Percentiles rank a stretch among this genome's conserved stretches.
phyloP scores from a whole-genome alignment of 202 grass and related monocot species.

The Sporobolus alterniflorus region DNA sequence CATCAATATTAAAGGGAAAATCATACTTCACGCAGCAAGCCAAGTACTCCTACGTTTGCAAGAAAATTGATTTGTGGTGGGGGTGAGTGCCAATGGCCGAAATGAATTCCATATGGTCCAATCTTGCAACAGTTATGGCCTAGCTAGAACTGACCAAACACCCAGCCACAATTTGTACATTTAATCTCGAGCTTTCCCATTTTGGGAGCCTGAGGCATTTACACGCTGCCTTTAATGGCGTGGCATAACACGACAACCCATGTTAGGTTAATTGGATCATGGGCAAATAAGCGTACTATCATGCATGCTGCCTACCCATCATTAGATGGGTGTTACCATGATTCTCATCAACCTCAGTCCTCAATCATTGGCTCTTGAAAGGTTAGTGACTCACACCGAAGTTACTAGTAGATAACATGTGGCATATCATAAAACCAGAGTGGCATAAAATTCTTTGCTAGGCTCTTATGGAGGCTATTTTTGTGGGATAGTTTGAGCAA shows the following conservation, averaged over 20 bases:
- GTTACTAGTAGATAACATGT: too few relatives aligned
- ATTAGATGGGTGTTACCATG: too few relatives aligned
- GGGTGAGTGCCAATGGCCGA: constrained; percentile 26
- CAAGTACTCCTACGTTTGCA: constrained; percentile 41
- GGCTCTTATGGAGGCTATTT: too few relatives aligned
- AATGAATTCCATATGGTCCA: constrained; percentile 3
- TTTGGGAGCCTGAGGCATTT: constrained; percentile 18
- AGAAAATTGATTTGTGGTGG: background rate
- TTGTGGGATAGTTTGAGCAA: background rate
- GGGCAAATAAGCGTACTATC: too few relatives aligned
- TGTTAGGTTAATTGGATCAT: too few relatives aligned
- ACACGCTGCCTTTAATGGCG: constrained; percentile 13
- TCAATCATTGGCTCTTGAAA: too few relatives aligned
- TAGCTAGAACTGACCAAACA: constrained; percentile 20
- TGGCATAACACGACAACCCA: background rate
- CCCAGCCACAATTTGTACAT: background rate
- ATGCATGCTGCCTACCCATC: too few relatives aligned
- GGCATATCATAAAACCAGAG: too few relatives aligned
- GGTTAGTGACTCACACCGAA: too few relatives aligned
- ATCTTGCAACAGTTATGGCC: constrained; percentile 28
- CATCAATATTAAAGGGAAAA: constrained; percentile 7
- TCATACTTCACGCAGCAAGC: background rate
- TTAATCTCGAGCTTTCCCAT: constrained; percentile 6
- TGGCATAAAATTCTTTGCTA: too few relatives aligned
- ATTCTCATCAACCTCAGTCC: too few relatives aligned